These are phyloP conservation scores for Alternaria sp. DNA, from an alignment of 2,329 filamentous ascomycete genomes.

Conservation along the genomic window DNA sequence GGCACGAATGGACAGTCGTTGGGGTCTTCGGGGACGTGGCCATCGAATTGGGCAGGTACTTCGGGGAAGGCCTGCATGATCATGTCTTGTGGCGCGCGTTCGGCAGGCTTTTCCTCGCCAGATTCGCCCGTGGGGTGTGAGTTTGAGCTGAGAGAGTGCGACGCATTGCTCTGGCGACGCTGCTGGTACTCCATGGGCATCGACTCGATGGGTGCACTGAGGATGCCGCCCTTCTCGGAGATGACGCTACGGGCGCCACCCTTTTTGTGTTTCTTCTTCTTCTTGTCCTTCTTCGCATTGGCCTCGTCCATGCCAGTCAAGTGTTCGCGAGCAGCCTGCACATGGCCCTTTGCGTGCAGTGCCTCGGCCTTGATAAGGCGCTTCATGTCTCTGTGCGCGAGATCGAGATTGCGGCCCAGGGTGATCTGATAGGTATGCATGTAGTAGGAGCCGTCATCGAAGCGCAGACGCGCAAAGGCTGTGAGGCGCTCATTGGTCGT, in stretches of 20 bases:
- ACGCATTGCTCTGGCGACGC: conserved; percentile 47
- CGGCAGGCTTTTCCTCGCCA: conserved; percentile 35
- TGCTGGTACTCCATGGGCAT: conserved; percentile 48
- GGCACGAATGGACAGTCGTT: conserved; percentile 71
- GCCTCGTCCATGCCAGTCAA: conserved; percentile 17
- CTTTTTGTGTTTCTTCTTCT: conserved; percentile 61
- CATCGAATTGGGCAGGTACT: conserved; percentile 61
- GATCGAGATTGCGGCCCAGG: conserved; percentile 71
- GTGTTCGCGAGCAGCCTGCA: conserved; percentile 33
- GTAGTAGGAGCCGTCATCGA: conserved; percentile 78
- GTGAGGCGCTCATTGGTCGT: conserved; percentile 55
- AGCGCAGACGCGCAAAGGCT: conserved; percentile 73
- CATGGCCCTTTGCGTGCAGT: conserved; percentile 37
- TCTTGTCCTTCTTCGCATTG: conserved; percentile 43
- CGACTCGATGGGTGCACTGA: conserved; percentile 50
- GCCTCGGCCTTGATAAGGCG: conserved; percentile 51
- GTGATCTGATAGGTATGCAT: conserved; percentile 79
- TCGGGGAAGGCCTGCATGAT: conserved; percentile 48
- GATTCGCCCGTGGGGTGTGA: conserved; percentile 50
- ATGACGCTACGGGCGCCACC: conserved; percentile 66
- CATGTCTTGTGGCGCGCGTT: conserved; percentile 46
- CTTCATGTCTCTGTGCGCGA: conserved; percentile 60
- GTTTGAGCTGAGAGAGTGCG: conserved; percentile 62
- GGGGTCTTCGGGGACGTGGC: conserved; percentile 66
- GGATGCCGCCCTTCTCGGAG: conserved; percentile 74